Evolutionary conservation across 2,329 filamentous ascomycete genomes (phyloP).

Genomic region (Graphium sp.): DNA sequence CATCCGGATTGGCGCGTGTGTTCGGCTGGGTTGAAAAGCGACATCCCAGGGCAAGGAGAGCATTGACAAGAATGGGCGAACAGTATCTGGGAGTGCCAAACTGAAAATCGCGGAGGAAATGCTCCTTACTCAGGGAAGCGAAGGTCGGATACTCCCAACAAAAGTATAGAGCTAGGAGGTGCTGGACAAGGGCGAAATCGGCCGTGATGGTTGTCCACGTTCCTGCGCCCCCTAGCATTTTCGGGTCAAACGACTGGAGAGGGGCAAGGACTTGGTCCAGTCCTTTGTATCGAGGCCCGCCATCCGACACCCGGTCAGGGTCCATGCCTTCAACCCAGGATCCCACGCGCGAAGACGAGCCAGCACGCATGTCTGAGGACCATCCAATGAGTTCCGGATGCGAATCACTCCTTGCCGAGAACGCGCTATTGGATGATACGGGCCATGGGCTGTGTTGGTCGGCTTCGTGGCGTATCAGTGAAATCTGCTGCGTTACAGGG

Average conservation of each 20-base stretch:
- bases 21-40: constrained; percentile 49
- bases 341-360: constrained; percentile 27
- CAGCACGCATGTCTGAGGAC: constrained; percentile 19
- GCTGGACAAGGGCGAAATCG: constrained; percentile 41
- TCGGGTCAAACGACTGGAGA: constrained; percentile 22
- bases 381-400: constrained; percentile 28
- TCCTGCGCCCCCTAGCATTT: constrained; percentile 19
- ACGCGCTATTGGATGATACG: constrained; percentile 24
- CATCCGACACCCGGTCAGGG: constrained; percentile 14
- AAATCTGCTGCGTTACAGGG: constrained; percentile 5
- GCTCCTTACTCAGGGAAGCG: constrained; percentile 53
- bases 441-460: constrained; percentile 31
- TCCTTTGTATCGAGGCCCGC: constrained; percentile 17
- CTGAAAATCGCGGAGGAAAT: constrained; percentile 50
- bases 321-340: constrained; percentile 29
- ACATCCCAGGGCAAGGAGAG: constrained; percentile 47
- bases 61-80: constrained; percentile 49
- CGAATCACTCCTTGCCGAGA: constrained; percentile 27
- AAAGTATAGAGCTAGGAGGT: constrained; percentile 51
- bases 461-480: constrained; percentile 21
- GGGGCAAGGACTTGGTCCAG: constrained; percentile 31
- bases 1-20: constrained; percentile 43
- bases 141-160: constrained; percentile 66
- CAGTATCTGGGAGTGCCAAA: constrained; percentile 46
- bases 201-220: constrained; percentile 46